Conservation (phyloP, 1,284 basidiomycete genomes). For the Ustilago vetiveriae region DNA sequence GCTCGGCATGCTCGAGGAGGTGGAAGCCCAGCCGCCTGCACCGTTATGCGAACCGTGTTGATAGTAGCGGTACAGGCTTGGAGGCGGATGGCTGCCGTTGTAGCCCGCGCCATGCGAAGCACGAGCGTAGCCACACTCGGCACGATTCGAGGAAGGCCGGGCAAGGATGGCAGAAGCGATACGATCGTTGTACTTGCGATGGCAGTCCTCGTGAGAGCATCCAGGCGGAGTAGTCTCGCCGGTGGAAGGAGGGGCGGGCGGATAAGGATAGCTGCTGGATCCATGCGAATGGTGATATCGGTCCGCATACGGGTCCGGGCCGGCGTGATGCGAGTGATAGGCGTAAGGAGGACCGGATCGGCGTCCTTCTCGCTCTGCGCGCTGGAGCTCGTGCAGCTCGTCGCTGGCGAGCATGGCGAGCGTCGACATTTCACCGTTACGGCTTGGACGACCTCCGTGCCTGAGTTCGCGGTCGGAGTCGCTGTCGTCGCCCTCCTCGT, state of each 20-base stretch:
- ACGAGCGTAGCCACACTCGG: slow-evolving; percentile 32
- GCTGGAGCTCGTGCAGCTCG: slow-evolving; percentile 61
- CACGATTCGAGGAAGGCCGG: slow-evolving; percentile 25
- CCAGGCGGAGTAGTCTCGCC: slow-evolving; percentile 45
- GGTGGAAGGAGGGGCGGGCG: slow-evolving; percentile 7
- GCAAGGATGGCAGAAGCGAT: slow-evolving; percentile 50
- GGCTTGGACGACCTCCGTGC: slow-evolving; percentile 14
- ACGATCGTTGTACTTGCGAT: slow-evolving; percentile 59
- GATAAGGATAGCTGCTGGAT: slow-evolving; percentile 22
- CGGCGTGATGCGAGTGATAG: slow-evolving; percentile 24
- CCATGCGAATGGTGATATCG: slow-evolving; percentile 33
- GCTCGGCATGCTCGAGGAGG: slow-evolving; percentile 61
- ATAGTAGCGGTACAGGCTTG: slow-evolving; percentile 50
- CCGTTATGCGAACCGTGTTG: slow-evolving; percentile 38
- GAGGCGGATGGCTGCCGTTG: slow-evolving; percentile 43
- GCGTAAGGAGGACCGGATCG: slow-evolving; percentile 21
- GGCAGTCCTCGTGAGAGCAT: slow-evolving; percentile 61
- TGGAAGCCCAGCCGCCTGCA: slow-evolving; percentile 50
- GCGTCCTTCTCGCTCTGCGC: slow-evolving; percentile 54
- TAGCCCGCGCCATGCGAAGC: slow-evolving; percentile 33
- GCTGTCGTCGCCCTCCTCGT: slow-evolving; percentile 52
- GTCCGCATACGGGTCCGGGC: slow-evolving; percentile 36
- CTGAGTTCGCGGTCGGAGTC: slow-evolving; percentile 53
- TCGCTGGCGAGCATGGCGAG: slow-evolving; percentile 63
- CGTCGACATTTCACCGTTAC: slow-evolving; percentile 62